These are phyloP conservation scores for Candolleomyces eurysporus DNA, from an alignment of 768 basidiomycete species.

Conservation along the genomic window DNA sequence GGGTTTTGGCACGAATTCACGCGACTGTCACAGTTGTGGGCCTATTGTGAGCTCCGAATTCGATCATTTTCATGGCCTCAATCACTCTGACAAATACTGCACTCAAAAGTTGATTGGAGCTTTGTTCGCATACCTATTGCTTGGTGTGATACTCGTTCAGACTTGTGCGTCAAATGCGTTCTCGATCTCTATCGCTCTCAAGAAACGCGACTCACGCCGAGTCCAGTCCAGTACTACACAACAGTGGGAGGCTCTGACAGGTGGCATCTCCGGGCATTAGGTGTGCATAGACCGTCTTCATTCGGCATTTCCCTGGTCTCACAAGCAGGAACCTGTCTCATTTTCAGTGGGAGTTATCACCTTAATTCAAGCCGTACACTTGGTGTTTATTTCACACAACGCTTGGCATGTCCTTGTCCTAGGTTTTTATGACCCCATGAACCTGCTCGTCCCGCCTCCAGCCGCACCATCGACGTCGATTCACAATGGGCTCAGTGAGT, in stretches of 20 bases:
- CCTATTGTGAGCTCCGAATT: too few relatives aligned
- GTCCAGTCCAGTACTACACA: not conserved
- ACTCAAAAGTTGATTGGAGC: not conserved
- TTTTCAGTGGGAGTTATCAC: not conserved
- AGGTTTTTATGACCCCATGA: not conserved
- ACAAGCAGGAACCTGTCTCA: not conserved
- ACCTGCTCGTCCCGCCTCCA: not conserved
- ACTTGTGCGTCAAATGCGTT: not conserved
- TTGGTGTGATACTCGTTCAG: not conserved
- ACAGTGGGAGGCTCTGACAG: too few relatives aligned
- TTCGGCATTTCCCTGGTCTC: not conserved
- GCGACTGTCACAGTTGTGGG: too few relatives aligned
- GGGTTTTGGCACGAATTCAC: too few relatives aligned
- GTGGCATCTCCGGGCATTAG: too few relatives aligned
- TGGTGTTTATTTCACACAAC: not conserved
- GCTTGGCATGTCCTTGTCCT: not conserved
- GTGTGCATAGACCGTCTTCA: too few relatives aligned
- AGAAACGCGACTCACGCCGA: not conserved
- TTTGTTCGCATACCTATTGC: not conserved
- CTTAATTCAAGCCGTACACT: not conserved
- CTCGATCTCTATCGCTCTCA: not conserved
- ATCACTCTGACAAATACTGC: not conserved
- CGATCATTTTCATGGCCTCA: too few relatives aligned
- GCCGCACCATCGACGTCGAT: not conserved
- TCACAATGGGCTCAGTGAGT: not conserved